phyloP scores from a whole-genome alignment of 169 alveolate species.

The Cryptosporidium tyzzeri region DNA sequence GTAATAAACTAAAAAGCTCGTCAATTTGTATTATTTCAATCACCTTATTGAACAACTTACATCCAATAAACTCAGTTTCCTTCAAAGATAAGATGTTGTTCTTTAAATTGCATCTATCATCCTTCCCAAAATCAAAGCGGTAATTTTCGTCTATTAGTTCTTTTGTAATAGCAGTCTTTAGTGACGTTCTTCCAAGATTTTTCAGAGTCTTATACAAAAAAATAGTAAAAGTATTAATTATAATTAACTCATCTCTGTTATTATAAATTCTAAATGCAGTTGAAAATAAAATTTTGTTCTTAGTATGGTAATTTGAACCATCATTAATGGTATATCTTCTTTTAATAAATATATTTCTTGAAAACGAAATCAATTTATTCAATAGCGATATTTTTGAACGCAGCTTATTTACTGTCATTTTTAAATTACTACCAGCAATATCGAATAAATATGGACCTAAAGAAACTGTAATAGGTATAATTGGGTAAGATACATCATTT shows the following conservation, averaged over 20 bases:
- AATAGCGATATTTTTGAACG: slow-evolving; percentile 41
- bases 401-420: slow-evolving; percentile 2
- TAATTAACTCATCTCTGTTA: slow-evolving; percentile 46
- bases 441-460: slow-evolving; percentile 51
- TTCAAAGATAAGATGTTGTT: slow-evolving; percentile 3
- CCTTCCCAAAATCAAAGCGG: slow-evolving; percentile 40
- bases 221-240: background rate
- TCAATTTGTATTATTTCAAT: slow-evolving; percentile 43
- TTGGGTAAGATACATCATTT: slow-evolving; percentile 11
- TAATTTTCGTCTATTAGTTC: background rate
- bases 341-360: slow-evolving; percentile 46
- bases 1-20: slow-evolving; percentile 33
- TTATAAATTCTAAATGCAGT: slow-evolving; percentile 46
- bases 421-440: slow-evolving; percentile 14
- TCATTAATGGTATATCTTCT: slow-evolving; percentile 22
- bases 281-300: slow-evolving; percentile 23
- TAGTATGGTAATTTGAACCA: background rate
- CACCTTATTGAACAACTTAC: slow-evolving; percentile 10
- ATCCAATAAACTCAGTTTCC: slow-evolving; percentile 25
- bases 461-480: slow-evolving; percentile 24
- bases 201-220: slow-evolving; percentile 28
- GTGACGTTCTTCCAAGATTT: background rate
- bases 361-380: slow-evolving; percentile 26
- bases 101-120: slow-evolving; percentile 29
- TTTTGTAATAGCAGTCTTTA: background rate